phyloP scores from a whole-genome alignment of 2,329 filamentous ascomycete species.

The Teratosphaeria destructans region DNA sequence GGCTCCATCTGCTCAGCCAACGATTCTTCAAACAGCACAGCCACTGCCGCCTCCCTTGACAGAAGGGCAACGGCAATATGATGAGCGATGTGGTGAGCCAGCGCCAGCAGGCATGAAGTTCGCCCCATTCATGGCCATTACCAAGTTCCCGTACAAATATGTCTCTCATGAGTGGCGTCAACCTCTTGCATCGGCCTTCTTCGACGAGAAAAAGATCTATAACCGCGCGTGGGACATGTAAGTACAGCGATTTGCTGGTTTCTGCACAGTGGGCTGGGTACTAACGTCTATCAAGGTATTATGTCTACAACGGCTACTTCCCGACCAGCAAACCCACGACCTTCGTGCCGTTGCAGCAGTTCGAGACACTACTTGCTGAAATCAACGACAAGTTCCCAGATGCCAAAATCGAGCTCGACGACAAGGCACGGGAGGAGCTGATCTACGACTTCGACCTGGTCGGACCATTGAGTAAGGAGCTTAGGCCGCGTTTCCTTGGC shows the following conservation, averaged over 20 bases:
- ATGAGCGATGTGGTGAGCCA: slow-evolving; percentile 23
- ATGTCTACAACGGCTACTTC: slow-evolving; percentile 13
- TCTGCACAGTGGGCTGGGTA: background rate
- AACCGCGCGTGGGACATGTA: slow-evolving; percentile 66
- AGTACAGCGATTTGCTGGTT: slow-evolving; percentile 26
- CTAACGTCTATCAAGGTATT: slow-evolving; percentile 12
- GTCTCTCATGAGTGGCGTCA: slow-evolving; percentile 40
- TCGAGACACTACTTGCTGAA: slow-evolving; percentile 51
- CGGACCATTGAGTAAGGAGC: slow-evolving; percentile 49
- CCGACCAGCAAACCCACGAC: slow-evolving; percentile 44
- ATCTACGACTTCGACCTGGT: slow-evolving; percentile 45
- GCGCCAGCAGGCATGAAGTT: slow-evolving; percentile 26
- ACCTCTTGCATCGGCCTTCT: slow-evolving; percentile 44
- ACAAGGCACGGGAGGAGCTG: slow-evolving; percentile 45
- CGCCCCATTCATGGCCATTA: slow-evolving; percentile 37
- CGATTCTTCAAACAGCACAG: background rate
- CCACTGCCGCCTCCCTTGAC: background rate
- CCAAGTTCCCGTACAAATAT: slow-evolving; percentile 50
- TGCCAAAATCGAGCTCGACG: slow-evolving; percentile 49
- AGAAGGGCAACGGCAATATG: slow-evolving; percentile 6
- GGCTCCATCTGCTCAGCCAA: background rate
- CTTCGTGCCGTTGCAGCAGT: slow-evolving; percentile 57
- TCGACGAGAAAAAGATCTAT: slow-evolving; percentile 48
- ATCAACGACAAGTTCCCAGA: slow-evolving; percentile 50
- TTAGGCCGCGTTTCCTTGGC: slow-evolving; percentile 59